phyloP scores from a whole-genome alignment of 495 filamentous ascomycete species.

The Xylaria venustula region DNA sequence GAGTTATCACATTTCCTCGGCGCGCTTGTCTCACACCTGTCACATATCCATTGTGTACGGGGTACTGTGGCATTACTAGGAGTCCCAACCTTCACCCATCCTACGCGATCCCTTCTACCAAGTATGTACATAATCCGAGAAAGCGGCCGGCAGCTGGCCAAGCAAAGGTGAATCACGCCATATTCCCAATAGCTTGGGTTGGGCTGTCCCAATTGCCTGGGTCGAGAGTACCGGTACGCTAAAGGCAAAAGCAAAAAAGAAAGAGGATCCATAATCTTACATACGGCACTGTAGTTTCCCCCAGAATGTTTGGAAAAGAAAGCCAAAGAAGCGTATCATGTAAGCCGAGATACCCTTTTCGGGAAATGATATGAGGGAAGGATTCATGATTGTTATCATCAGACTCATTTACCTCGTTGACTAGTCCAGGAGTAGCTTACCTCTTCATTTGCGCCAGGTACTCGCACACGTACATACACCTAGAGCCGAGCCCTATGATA shows the following conservation, averaged over 20 bases:
- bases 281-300: no score
- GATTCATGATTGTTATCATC: no score
- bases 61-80: no score
- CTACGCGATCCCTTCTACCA: no score
- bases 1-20: no score
- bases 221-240: not conserved
- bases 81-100: no score
- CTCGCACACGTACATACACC: not conserved
- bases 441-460: not conserved
- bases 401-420: not conserved
- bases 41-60: no score
- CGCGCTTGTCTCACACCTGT: no score
- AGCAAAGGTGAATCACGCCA: not conserved
- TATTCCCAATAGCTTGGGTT: conserved; percentile 8
- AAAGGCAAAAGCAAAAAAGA: not conserved
- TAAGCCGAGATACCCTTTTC: not conserved
- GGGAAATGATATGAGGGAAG: not conserved
- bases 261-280: not conserved
- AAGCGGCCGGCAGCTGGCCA: no score
- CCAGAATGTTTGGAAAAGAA: not conserved
- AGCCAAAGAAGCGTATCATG: not conserved
- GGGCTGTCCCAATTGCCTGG: not conserved
- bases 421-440: conserved; percentile 1
- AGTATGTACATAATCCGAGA: no score
- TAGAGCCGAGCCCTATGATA: not conserved